phyloP scores from a whole-genome alignment of 2,329 filamentous ascomycete species.

The Endoconidiophora polonica region DNA sequence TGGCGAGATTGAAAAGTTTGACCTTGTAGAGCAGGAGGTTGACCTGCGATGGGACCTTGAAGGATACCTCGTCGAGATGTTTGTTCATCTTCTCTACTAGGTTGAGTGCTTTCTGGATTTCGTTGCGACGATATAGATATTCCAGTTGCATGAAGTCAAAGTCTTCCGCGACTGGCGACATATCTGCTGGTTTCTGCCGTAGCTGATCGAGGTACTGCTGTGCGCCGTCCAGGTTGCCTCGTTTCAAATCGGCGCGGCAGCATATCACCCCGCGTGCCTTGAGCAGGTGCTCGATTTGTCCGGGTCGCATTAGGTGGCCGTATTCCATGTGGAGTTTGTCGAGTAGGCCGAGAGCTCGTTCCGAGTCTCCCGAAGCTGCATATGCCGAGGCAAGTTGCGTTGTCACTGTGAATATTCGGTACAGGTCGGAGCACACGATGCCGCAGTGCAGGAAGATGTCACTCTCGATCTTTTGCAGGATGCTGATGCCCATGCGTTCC shows the following conservation, averaged over 20 bases:
- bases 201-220: slow-evolving; percentile 34
- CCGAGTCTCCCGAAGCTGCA: slow-evolving; percentile 16
- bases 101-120: slow-evolving; percentile 30
- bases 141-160: slow-evolving; percentile 37
- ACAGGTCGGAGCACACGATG: slow-evolving; percentile 33
- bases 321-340: slow-evolving; percentile 15
- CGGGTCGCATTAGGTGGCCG: neutral
- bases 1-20: slow-evolving; percentile 48
- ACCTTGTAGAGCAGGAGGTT: slow-evolving; percentile 59
- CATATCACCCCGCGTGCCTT: slow-evolving; percentile 51
- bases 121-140: slow-evolving; percentile 30
- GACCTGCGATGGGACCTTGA: slow-evolving; percentile 47
- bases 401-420: slow-evolving; percentile 45
- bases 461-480: slow-evolving; percentile 37
- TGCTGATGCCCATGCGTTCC: slow-evolving; percentile 45
- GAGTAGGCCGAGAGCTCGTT: slow-evolving; percentile 43
- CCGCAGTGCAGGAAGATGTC: slow-evolving; percentile 57
- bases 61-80: slow-evolving; percentile 25
- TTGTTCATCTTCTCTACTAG: slow-evolving; percentile 31
- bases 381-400: slow-evolving; percentile 40
- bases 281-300: slow-evolving; percentile 21
- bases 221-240: slow-evolving; percentile 34
- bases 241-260: slow-evolving; percentile 44
- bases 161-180: slow-evolving; percentile 17
- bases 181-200: slow-evolving; percentile 24